Conservation (phyloP, 345 rosid genomes). For the Eucalyptus melliodora region DNA sequence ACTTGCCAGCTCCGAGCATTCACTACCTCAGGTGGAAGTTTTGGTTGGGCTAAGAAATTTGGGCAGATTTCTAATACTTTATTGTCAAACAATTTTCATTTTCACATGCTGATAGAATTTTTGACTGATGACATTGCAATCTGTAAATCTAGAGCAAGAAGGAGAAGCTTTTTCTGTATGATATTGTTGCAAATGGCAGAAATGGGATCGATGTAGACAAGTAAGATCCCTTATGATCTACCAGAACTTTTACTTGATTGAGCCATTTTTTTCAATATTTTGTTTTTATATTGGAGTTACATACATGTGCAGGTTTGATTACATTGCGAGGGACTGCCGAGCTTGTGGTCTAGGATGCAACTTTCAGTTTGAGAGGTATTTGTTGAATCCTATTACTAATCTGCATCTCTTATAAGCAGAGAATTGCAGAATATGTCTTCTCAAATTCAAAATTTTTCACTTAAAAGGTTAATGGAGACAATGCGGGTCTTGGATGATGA, state of each 20-base stretch:
- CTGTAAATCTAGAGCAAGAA: constrained; percentile 17
- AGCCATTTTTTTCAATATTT: background rate
- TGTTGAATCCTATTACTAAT: background rate
- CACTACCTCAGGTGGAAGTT: constrained; percentile 42
- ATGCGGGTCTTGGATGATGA: constrained; percentile 87
- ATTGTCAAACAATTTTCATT: background rate
- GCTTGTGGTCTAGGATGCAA: constrained; percentile 89
- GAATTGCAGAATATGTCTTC: background rate
- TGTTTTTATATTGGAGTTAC: background rate
- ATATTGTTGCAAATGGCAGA: constrained; percentile 96
- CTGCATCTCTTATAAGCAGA: background rate
- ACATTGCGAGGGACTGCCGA: constrained; percentile 81
- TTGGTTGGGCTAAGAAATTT: background rate
- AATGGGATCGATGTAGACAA: constrained; percentile 98
- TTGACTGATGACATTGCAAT: background rate
- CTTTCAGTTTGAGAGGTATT: constrained; percentile 75
- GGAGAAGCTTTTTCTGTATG: constrained; percentile 80
- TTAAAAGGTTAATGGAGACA: constrained; percentile 68
- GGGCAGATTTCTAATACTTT: background rate
- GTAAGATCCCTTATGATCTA: constrained; percentile 9
- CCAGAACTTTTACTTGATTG: background rate
- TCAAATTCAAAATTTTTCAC: background rate
- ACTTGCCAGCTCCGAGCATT: constrained; percentile 56
- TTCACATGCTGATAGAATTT: background rate
- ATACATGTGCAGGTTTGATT: constrained; percentile 64